Evolutionary conservation across 352 stramenopile genomes (phyloP), one percentile per base, ranked within the genome.

Genomic region (Globisporangium irregulare): DNA sequence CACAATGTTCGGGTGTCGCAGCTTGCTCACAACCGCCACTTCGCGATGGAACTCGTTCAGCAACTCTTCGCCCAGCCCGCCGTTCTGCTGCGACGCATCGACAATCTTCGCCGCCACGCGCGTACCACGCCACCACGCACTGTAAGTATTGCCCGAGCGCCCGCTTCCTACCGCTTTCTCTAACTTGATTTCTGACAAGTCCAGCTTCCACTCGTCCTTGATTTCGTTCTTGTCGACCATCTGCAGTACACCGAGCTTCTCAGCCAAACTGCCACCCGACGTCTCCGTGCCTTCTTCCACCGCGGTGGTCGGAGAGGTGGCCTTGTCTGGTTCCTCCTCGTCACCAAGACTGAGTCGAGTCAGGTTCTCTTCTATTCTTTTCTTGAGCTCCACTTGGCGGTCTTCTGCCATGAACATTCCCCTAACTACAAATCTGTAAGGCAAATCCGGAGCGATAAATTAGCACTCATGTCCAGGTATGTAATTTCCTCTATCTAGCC

Each of bases 171-270:
- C 78, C 1, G 80, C 73, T 36, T 86, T 84, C 50, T 90, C 84
- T 29, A 95, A 67, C 22, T 80, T 83, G 38, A 95, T 86, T 54
- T 95, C 87, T 4, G 73, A 77, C 4, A 95, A 78, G 43, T 88
- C 76, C 41, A 95, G 67, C 57, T 87, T 89, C 87, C 86, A 95
- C 64, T 95, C 86, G 10, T 86, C 74, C 67, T 91, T 94, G 69
- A 93, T 89, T 60, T 93, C 86, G 66, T 92, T 92, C 73, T 93
- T 91, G 71, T 92, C 83, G 20, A 94, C 85, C 84, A 94, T 94
- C 50, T 92, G 68, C 34, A 92, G 67, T 46, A 92, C 82, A 20
- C 82, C 84, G 43, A 93, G 72, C 66, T 89, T 89, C 57, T 93
- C 86, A 4, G 86, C 82, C 43, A 92, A 59, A 34, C 74, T 88